Evolutionary conservation across 1,284 basidiomycete genomes (phyloP).

Genomic region (Phellinidium pouzarii): DNA sequence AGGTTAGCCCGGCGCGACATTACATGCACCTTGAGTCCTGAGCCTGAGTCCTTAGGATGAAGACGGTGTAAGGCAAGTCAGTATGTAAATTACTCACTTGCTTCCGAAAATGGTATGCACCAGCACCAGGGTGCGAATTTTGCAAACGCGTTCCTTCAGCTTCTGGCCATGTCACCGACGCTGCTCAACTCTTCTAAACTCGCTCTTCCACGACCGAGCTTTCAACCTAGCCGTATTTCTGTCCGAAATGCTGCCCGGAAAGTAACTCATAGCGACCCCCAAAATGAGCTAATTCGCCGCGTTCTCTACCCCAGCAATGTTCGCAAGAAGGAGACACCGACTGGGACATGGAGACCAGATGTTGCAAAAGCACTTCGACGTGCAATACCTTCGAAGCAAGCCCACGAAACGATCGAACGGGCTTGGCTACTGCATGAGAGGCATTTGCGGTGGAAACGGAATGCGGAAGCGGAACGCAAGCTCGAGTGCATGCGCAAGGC

Average conservation of each 20-base stretch:
- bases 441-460: slow-evolving; percentile 61
- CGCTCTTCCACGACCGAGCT: neutral
- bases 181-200: neutral
- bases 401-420: slow-evolving; percentile 89
- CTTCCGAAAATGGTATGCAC: neutral
- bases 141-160: neutral
- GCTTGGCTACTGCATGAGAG: slow-evolving; percentile 85
- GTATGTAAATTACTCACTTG: no score
- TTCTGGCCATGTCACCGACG: neutral
- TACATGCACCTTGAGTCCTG: neutral
- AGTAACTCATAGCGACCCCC: slow-evolving; percentile 41
- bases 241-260: slow-evolving; percentile 19
- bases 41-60: no score
- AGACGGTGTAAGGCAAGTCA: no score
- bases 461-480: slow-evolving; percentile 63
- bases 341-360: slow-evolving; percentile 76
- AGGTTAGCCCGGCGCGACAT: slow-evolving; percentile 12
- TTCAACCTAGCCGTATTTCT: slow-evolving; percentile 3
- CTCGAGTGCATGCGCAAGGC: slow-evolving; percentile 72
- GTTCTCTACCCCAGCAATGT: slow-evolving; percentile 75
- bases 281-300: slow-evolving; percentile 68
- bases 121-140: neutral
- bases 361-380: slow-evolving; percentile 62
- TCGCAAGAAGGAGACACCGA: slow-evolving; percentile 62
- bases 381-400: slow-evolving; percentile 78